Evolutionary conservation across 352 stramenopile genomes (phyloP), one percentile per base, ranked within the genome.

Genomic region (Globisporangium ultimum): DNA sequence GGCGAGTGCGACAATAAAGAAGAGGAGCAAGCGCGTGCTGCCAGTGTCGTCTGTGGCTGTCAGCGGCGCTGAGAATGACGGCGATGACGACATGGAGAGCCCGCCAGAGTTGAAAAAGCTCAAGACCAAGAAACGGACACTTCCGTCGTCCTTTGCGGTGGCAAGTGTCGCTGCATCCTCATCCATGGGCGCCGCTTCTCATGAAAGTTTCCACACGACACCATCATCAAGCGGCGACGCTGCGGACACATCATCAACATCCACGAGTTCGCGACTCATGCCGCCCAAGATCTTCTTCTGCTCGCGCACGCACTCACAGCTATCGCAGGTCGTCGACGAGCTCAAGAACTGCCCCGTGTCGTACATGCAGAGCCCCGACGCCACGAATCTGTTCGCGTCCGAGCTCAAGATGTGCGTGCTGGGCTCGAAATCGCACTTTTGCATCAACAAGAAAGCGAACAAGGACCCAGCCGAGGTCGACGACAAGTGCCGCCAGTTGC

Each of bases 231-330:
- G 28, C 7, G 18, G 1, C 1, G 34, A 51, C 3, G 54, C 47
- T 45, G 12, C 40, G 18, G 28, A 36, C 8, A 5, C 28, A 36
- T 36, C 28, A 11, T 6, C 24, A 32, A 32, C 24, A 32, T 17
- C 5, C 10, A 61, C 60, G n/a, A 52, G 21, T 17, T 34, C 24
- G 17, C 67, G 70, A 7, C 62, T 87, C 20, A 55, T 58, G 57
- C 78, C 78, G 20, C 84, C 79, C 13, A 74, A 73, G 34, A 96
- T 96, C 55, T 95, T 82, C 63, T 96, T 95, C 50, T 93, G 84
- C 60, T 96, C 87, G n/a, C 81, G 87, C 0, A 96, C 87, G 40
- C 87, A 96, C 55, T 95, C 85, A 53, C 86, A 96, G 63, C 50
- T 96, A 14, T 67, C 85, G 15, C 87, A 96, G 67, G 83, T 93